Base-by-base conservation (phyloP, 2,329 filamentous ascomycete genomes). In the Zarea fungicola region DNA sequence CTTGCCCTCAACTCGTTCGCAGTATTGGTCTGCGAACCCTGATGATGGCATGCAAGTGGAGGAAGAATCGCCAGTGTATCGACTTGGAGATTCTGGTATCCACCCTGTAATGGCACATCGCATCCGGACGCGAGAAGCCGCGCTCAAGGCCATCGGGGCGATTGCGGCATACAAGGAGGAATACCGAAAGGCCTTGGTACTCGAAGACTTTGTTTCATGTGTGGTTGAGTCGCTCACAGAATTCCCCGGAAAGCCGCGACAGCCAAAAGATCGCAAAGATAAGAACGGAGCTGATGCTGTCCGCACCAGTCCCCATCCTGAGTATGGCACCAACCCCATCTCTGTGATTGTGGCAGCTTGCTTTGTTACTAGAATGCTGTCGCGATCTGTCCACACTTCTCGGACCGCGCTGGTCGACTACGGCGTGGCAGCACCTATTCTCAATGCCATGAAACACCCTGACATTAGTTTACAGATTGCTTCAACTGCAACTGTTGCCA, bases 351-450 rank as follows among this genome's bases (percentile, higher is more conserved):
- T 95, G 48, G 90, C 91, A 18, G 92, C 89, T 1, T 96, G 91
- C 62, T 84, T 88, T 60, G 83, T 87, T 22, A 80, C 90, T 23
- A 80, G 88, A 54, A 87, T 90, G 63, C 73, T 97, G 41, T 89
- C 89, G 3, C 81, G 93, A 35, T 96, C 90, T 1, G 85, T 96
- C 19, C 87, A 81, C 62, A 84, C 92, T 36, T 70, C 97, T 16
- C 76, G 93, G 42, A 97, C 93, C 3, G 87, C 85, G 43, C 71
- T 99, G 40, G 88, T 96, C 50, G 93, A 99, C 65, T 83, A 89
- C 52, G 86, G 84, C 6, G 84, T 96, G 43, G 85, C 87, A 2
- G 77, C 82, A 56, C 91, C 91, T 4, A 71, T 96, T 7, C 85
- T 91, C 56, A 74, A 75, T 25, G 80, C 96, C 39, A 74, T 97